phyloP scores from a whole-genome alignment of 371 early-diverging fungal species.

The Circinella minor region DNA sequence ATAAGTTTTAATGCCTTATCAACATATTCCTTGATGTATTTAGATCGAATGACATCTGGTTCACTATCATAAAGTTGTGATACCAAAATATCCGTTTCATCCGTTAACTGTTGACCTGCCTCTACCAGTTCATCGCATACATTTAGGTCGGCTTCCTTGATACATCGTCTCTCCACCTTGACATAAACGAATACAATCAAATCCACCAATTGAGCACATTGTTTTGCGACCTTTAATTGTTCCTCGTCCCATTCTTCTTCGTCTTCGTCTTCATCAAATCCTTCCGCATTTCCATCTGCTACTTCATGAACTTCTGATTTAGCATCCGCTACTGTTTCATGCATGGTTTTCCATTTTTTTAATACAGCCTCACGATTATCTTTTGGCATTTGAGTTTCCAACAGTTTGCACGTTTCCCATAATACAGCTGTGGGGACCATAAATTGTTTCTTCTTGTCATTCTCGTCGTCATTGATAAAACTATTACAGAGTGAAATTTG shows the following conservation, averaged over 20 bases:
- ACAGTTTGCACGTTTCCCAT: conserved; percentile 46
- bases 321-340: conserved; percentile 36
- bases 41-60: conserved; percentile 23
- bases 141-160: conserved; percentile 23
- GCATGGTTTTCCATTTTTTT: conserved; percentile 23
- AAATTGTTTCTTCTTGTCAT: conserved; percentile 18
- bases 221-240: conserved; percentile 31
- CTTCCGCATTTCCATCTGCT: conserved; percentile 40
- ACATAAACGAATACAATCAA: conserved; percentile 37
- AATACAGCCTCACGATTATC: conserved; percentile 41
- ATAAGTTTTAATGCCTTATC: conserved; percentile 25
- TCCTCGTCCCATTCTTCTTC: conserved; percentile 37
- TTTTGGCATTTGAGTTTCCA: conserved; percentile 27
- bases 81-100: conserved; percentile 46
- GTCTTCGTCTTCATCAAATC: conserved; percentile 49
- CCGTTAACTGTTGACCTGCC: conserved; percentile 27
- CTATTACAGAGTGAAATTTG: conserved; percentile 33
- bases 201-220: conserved; percentile 39
- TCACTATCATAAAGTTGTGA: conserved; percentile 53
- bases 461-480: conserved; percentile 19
- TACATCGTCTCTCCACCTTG: conserved; percentile 44
- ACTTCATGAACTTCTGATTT: conserved; percentile 43
- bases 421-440: conserved; percentile 51
- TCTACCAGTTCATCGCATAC: conserved; percentile 34
- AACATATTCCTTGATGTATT: conserved; percentile 19